A percentile compares a stretch with the other conserved stretches of the same genome.
Evolutionary conservation across 768 basidiomycete species (phyloP).

Genomic region (Tricholoma furcatifolium): DNA sequence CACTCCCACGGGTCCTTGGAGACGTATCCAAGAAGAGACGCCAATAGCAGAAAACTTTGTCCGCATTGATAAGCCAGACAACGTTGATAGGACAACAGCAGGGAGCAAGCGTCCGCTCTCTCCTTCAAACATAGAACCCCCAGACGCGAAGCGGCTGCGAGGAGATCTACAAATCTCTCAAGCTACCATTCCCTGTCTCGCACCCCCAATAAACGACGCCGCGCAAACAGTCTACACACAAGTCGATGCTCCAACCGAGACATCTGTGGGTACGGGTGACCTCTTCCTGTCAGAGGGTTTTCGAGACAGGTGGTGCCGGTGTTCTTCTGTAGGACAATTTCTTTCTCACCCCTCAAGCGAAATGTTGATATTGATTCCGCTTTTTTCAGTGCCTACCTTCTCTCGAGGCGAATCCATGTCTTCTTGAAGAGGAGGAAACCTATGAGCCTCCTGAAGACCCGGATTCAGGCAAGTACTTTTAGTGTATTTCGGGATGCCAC

Average conservation of each 20-base stretch:
- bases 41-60: slow-evolving; percentile 25
- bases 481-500: slow-evolving; percentile 5
- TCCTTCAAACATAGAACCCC: slow-evolving; percentile 32
- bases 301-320: slow-evolving; percentile 79
- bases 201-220: slow-evolving; percentile 46
- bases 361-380: slow-evolving; percentile 4
- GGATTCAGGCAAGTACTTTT: slow-evolving; percentile 56
- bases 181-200: slow-evolving; percentile 43
- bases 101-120: slow-evolving; percentile 55
- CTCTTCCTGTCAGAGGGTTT: slow-evolving; percentile 75
- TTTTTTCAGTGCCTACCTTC: slow-evolving; percentile 55
- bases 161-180: slow-evolving; percentile 19
- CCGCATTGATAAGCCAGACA: slow-evolving; percentile 20
- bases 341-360: slow-evolving; percentile 5
- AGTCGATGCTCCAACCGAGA: slow-evolving; percentile 19
- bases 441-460: slow-evolving; percentile 88
- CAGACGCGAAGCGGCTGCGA: slow-evolving; percentile 37
- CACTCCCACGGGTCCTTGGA: slow-evolving; percentile 48
- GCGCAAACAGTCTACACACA: slow-evolving; percentile 46
- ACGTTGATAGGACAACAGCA: slow-evolving; percentile 17
- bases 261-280: slow-evolving; percentile 59
- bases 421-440: slow-evolving; percentile 78
- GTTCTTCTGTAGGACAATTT: slow-evolving; percentile 47
- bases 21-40: slow-evolving; percentile 35
- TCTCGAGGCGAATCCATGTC: slow-evolving; percentile 53